phyloP scores from a whole-genome alignment of 129 eudicot species.

The Saussurea involucrata region DNA sequence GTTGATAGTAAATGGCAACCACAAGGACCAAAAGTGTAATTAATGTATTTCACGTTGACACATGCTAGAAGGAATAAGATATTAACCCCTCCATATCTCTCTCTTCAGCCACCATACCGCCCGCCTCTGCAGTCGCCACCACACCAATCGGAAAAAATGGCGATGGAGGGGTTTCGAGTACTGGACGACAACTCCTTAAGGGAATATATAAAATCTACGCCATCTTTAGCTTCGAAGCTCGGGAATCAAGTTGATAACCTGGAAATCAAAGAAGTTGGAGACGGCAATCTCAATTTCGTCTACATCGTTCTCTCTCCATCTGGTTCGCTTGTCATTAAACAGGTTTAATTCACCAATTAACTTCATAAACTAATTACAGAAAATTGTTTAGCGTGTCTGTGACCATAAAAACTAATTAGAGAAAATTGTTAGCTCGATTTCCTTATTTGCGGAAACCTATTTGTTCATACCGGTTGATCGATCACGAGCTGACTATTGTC shows the following conservation, averaged over 20 bases:
- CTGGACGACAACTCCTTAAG: constrained; percentile 61
- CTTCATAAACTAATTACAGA: not conserved
- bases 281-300: constrained; percentile 94
- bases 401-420: too few species aligned
- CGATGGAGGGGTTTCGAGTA: constrained; percentile 47
- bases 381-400: too few species aligned
- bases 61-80: not conserved
- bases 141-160: constrained; percentile 28
- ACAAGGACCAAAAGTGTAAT: too few species aligned
- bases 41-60: too few species aligned
- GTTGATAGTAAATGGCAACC: too few species aligned
- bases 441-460: too few species aligned
- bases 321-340: constrained; percentile 78
- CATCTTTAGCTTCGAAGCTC: constrained; percentile 57
- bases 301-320: constrained; percentile 59
- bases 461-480: too few species aligned
- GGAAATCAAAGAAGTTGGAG: constrained; percentile 83
- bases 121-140: not conserved
- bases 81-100: not conserved
- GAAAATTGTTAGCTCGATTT: not conserved
- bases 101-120: not conserved
- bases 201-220: constrained; percentile 78
- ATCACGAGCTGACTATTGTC: too few species aligned
- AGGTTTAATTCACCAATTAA: constrained; percentile 38
- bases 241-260: constrained; percentile 51